Percentiles rank a stretch among this genome's conserved stretches.
Conservation (phyloP, 1,284 basidiomycete genomes). For the Fomitopsis schrenkii region DNA sequence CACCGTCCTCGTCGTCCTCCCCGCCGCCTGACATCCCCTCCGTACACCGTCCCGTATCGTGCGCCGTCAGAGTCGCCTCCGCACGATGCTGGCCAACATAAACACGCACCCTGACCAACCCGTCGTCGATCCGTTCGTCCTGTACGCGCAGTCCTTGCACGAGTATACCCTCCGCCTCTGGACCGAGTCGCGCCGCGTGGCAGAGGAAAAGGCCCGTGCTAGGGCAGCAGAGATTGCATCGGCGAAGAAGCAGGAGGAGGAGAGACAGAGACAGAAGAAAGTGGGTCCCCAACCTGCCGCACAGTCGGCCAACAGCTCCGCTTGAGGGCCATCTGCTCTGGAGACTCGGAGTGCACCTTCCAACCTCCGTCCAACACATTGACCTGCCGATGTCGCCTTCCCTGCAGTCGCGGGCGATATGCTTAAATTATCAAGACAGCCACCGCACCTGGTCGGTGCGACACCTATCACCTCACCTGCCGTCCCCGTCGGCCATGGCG, state of each 20-base stretch:
- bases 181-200: constrained; percentile 58
- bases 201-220: constrained; percentile 46
- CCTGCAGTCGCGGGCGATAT: neutral
- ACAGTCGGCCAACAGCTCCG: constrained; percentile 2
- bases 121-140: constrained; percentile 33
- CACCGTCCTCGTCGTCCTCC: neutral
- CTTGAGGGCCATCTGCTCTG: neutral
- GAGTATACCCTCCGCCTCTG: constrained; percentile 65
- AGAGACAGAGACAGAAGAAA: constrained; percentile 13
- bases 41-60: neutral
- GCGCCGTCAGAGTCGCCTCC: neutral
- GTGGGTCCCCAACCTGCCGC: constrained; percentile 1
- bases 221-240: constrained; percentile 17
- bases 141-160: constrained; percentile 61
- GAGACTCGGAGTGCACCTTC: neutral
- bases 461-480: neutral
- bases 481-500: neutral
- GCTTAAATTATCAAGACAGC: neutral
- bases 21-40: neutral
- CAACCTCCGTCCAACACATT: neutral
- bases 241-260: constrained; percentile 12
- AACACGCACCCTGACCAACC: constrained; percentile 4
- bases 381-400: neutral
- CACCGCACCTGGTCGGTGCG: neutral
- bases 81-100: constrained; percentile 17